These are phyloP conservation scores for Aspergillus steynii DNA, from an alignment of 495 filamentous ascomycete genomes.

Conservation along the genomic window DNA sequence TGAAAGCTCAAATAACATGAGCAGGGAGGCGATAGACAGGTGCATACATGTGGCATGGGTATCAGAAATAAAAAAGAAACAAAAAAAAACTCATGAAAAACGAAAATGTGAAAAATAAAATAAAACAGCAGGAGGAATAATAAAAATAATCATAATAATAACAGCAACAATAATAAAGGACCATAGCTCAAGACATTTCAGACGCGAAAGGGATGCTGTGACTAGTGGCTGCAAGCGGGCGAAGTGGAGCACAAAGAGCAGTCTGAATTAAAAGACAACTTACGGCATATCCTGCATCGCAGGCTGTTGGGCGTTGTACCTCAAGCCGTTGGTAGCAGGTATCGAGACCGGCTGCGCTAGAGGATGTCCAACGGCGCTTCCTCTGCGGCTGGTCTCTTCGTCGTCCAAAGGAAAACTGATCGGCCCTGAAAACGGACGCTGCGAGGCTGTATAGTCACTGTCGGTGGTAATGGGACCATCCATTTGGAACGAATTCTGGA, in stretches of 20 bases:
- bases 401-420: slow-evolving; percentile 41
- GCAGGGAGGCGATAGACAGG: slow-evolving; percentile 15
- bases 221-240: slow-evolving; percentile 39
- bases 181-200: slow-evolving; percentile 28
- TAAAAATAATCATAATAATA: slow-evolving; percentile 14
- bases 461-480: slow-evolving; percentile 42
- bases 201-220: slow-evolving; percentile 37
- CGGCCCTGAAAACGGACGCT: slow-evolving; percentile 31
- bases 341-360: slow-evolving; percentile 39
- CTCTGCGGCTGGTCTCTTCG: slow-evolving; percentile 42
- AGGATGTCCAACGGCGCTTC: slow-evolving; percentile 39
- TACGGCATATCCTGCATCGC: slow-evolving; percentile 50
- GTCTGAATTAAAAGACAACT: slow-evolving; percentile 46
- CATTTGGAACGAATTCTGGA: slow-evolving; percentile 41
- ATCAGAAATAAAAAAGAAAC: slow-evolving; percentile 8
- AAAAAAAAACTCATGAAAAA: slow-evolving; percentile 16
- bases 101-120: slow-evolving; percentile 28
- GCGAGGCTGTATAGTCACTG: slow-evolving; percentile 41
- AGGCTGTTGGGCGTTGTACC: slow-evolving; percentile 47
- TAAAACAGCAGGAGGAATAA: neutral
- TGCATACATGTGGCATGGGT: slow-evolving; percentile 17
- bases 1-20: slow-evolving; percentile 10
- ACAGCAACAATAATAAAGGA: slow-evolving; percentile 5
- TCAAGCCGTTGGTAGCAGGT: slow-evolving; percentile 47
- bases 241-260: slow-evolving; percentile 36